phyloP scores from a whole-genome alignment of 2,329 filamentous ascomycete species.

The Neonectria sp. region DNA sequence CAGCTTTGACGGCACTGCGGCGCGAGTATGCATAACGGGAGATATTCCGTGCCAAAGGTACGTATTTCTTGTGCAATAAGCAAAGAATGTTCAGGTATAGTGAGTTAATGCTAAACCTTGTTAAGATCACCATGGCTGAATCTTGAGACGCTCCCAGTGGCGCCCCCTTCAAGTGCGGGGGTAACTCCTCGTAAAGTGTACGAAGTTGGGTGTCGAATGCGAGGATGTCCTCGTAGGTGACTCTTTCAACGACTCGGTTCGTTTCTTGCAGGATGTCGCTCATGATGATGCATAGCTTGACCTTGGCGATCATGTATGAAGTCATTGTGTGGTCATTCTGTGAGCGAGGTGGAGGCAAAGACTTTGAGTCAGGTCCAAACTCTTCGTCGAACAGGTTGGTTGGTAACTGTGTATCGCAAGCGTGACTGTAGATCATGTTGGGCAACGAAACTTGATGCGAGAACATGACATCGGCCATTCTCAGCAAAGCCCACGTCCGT shows the following conservation, averaged over 20 bases:
- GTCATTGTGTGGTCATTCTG: constrained; percentile 80
- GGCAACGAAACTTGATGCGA: constrained; percentile 79
- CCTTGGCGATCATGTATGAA: constrained; percentile 83
- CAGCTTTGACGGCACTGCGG: background rate
- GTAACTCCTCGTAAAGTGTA: constrained; percentile 76
- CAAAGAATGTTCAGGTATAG: constrained; percentile 93
- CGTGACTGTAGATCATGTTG: constrained; percentile 79
- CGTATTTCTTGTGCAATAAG: constrained; percentile 89
- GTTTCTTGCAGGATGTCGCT: constrained; percentile 79
- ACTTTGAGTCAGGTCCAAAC: constrained; percentile 77
- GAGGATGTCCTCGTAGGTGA: constrained; percentile 76
- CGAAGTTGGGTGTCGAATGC: constrained; percentile 73
- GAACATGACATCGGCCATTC: constrained; percentile 82
- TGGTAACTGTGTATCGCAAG: constrained; percentile 82
- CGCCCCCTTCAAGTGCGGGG: constrained; percentile 83
- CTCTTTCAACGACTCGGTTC: constrained; percentile 67
- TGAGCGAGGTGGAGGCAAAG: constrained; percentile 77
- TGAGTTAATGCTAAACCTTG: constrained; percentile 86
- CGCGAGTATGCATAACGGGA: constrained; percentile 74
- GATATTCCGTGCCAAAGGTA: constrained; percentile 81
- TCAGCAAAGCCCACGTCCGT: constrained; percentile 77
- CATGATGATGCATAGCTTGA: constrained; percentile 76
- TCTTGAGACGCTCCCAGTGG: constrained; percentile 83
- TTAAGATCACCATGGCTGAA: constrained; percentile 87
- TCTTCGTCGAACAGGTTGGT: constrained; percentile 88